These are phyloP conservation scores for Metschnikowia henanensis DNA, from an alignment of 805 yeast species.

Conservation along the genomic window DNA sequence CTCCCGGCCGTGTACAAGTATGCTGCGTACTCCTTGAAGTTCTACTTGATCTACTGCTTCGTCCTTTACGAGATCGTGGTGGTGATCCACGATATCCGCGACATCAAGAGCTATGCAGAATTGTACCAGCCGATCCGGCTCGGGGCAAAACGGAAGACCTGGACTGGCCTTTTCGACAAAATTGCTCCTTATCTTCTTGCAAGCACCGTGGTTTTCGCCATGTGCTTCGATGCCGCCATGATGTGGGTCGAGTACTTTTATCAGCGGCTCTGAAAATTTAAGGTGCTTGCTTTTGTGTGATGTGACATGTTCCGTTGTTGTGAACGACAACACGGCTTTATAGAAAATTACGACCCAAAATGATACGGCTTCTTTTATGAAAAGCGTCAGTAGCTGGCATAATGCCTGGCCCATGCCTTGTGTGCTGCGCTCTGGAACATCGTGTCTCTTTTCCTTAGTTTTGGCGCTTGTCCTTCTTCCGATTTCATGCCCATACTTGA, in stretches of 20 bases:
- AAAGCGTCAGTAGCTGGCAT: too few species aligned
- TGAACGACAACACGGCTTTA: too few species aligned
- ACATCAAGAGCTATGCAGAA: slow-evolving; percentile 14
- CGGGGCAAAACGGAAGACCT: slow-evolving; percentile 2
- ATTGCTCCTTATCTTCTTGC: not conserved
- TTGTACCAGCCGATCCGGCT: slow-evolving; percentile 14
- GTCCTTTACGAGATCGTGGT: slow-evolving; percentile 29
- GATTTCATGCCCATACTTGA: not conserved
- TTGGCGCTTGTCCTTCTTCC: not conserved
- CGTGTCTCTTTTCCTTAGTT: too few species aligned
- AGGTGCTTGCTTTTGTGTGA: too few species aligned
- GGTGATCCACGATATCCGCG: slow-evolving; percentile 11
- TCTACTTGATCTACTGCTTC: slow-evolving; percentile 34
- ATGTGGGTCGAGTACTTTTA: slow-evolving; percentile 7
- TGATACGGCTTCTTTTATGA: too few species aligned
- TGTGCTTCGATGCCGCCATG: slow-evolving; percentile 7
- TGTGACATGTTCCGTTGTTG: too few species aligned
- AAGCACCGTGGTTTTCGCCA: slow-evolving; percentile 2
- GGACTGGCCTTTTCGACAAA: not conserved
- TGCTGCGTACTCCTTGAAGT: slow-evolving; percentile 28
- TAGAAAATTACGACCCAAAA: too few species aligned
- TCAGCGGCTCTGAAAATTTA: slow-evolving; percentile 4
- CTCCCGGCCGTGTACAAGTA: slow-evolving; percentile 20
- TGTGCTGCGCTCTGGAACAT: slow-evolving; percentile 1
- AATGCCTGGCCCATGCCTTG: slow-evolving; percentile 1